Evolutionary conservation across 2,329 filamentous ascomycete genomes (phyloP).

Genomic region (Aureobasidium sp.): DNA sequence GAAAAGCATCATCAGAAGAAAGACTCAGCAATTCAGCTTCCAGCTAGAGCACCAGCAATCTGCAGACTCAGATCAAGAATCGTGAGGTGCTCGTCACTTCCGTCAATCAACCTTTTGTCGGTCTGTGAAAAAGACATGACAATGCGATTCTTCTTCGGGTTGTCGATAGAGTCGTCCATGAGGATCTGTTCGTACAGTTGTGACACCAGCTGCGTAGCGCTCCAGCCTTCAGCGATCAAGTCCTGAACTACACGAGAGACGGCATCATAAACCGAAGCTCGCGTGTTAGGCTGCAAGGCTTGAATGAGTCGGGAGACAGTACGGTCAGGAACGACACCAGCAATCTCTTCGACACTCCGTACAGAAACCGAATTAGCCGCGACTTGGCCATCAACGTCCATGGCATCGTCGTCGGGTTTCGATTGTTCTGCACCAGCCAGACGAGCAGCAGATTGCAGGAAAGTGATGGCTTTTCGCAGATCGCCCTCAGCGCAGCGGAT

Average conservation of each 20-base stretch:
- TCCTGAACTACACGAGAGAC: constrained; percentile 77
- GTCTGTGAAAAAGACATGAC: constrained; percentile 84
- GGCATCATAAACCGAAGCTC: constrained; percentile 57
- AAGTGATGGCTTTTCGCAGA: constrained; percentile 91
- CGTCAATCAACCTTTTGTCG: constrained; percentile 90
- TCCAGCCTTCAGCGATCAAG: constrained; percentile 95
- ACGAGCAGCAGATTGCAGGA: constrained; percentile 85
- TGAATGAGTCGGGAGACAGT: constrained; percentile 63
- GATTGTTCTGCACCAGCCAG: constrained; percentile 51
- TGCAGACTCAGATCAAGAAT: constrained; percentile 78
- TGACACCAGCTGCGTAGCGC: constrained; percentile 74
- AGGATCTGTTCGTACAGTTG: constrained; percentile 81
- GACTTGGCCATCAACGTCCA: constrained; percentile 33
- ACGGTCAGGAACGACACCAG: constrained; percentile 75
- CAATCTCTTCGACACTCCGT: constrained; percentile 83
- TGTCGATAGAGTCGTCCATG: constrained; percentile 63
- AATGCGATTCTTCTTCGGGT: constrained; percentile 84
- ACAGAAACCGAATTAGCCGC: constrained; percentile 54
- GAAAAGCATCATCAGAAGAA: background rate
- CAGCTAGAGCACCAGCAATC: constrained; percentile 37
- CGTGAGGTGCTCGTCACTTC: constrained; percentile 87
- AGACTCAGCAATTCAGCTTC: background rate
- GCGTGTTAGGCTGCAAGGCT: constrained; percentile 65
- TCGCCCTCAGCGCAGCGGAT: constrained; percentile 89
- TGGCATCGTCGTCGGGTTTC: constrained; percentile 54